Conservation (phyloP, 2,329 filamentous ascomycete genomes). For the Pyricularia grisea region DNA sequence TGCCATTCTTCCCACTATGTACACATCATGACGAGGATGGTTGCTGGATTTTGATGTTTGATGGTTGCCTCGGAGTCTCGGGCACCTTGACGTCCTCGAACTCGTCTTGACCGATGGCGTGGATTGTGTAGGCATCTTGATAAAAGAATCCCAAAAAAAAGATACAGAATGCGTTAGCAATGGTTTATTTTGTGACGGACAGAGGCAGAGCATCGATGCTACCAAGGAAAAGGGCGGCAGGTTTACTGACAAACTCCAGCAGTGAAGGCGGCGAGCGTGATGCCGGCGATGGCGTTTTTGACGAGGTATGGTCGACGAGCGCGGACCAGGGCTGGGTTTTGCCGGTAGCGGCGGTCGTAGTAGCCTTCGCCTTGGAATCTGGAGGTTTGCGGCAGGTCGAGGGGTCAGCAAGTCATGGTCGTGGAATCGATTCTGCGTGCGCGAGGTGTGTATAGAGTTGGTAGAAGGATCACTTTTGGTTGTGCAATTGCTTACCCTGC, state of each 20-base stretch:
- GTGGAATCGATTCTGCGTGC: neutral
- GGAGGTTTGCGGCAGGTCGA: neutral
- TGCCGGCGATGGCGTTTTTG: conserved; percentile 76
- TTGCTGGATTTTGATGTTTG: conserved; percentile 11
- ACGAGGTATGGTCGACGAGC: conserved; percentile 84
- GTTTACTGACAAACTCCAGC: conserved; percentile 68
- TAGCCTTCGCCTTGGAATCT: conserved; percentile 54
- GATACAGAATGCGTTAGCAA: neutral
- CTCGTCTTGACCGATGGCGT: conserved; percentile 87
- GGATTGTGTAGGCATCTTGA: conserved; percentile 56
- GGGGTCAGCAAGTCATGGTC: neutral
- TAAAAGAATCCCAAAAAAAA: neutral
- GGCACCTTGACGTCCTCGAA: conserved; percentile 94
- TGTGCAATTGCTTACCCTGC: neutral
- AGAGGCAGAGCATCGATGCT: neutral
- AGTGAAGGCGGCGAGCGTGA: conserved; percentile 66
- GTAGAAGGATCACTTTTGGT: neutral
- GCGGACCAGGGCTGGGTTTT: conserved; percentile 81
- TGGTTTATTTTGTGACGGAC: neutral
- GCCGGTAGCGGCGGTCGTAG: conserved; percentile 81
- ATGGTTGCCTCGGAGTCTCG: conserved; percentile 42
- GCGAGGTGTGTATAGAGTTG: neutral
- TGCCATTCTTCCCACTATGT: neutral
- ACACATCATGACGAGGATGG: neutral
- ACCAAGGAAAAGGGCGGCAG: neutral